Conservation (phyloP, 2,329 filamentous ascomycete genomes). For the Exserohilum rostratum region DNA sequence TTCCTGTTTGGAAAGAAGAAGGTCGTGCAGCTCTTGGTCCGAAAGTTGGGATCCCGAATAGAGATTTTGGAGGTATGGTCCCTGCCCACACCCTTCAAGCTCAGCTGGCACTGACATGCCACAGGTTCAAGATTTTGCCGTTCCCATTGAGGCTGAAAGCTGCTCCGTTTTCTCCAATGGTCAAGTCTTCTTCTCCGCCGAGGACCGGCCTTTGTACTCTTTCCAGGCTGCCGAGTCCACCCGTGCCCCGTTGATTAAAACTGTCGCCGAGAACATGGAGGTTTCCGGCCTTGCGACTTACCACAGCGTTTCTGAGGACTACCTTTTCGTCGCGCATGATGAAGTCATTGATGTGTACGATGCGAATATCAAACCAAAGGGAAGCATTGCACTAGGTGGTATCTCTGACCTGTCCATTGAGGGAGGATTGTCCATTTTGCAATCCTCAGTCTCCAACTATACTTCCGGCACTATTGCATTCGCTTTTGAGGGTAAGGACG, state of each 20-base stretch:
- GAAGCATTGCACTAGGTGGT: conserved; percentile 26
- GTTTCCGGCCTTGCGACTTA: conserved; percentile 33
- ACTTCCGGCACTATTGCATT: conserved; percentile 30
- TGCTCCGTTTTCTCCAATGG: conserved; percentile 30
- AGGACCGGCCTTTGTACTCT: conserved; percentile 36
- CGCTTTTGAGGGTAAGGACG: conserved; percentile 36
- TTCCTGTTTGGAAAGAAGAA: conserved; percentile 41
- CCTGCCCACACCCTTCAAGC: accelerated
- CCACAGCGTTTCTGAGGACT: conserved; percentile 22
- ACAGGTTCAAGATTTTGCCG: conserved; percentile 37
- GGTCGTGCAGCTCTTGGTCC: conserved; percentile 36
- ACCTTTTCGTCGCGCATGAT: conserved; percentile 34
- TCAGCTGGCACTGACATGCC: conserved; percentile 1
- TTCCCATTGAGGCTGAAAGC: conserved; percentile 36
- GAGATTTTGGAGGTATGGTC: conserved; percentile 31
- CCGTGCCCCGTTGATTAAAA: conserved; percentile 24
- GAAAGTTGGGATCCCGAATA: conserved; percentile 12
- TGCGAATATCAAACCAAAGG: conserved; percentile 17
- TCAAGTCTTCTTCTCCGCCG: conserved; percentile 34
- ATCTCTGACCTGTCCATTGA: conserved; percentile 33
- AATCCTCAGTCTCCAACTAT: conserved; percentile 18
- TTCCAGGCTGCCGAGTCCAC: conserved; percentile 37
- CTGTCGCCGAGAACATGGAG: conserved; percentile 21
- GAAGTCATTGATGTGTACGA: conserved; percentile 34
- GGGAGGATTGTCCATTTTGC: conserved; percentile 35